A percentile compares a stretch with the other conserved stretches of the same genome.
phyloP scores from a whole-genome alignment of 345 rosid species.

The Bruguiera gymnorhiza region DNA sequence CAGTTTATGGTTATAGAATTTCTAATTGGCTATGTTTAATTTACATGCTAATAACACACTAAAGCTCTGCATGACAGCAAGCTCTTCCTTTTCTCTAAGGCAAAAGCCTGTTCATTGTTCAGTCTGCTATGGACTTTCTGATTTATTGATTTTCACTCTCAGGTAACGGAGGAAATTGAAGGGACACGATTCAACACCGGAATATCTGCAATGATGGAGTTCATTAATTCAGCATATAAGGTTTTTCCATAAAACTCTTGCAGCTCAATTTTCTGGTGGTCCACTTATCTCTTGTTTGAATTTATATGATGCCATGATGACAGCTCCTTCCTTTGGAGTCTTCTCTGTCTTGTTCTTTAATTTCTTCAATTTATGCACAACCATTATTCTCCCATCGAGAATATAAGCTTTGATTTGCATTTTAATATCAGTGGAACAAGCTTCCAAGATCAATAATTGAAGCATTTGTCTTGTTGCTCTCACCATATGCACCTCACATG shows the following conservation, averaged over 20 bases:
- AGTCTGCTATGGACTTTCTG: constrained; percentile 1
- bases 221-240: constrained; percentile 85
- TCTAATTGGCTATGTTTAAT: no score
- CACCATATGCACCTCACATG: constrained; percentile 96
- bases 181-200: constrained; percentile 91
- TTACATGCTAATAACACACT: no score
- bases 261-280: neutral
- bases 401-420: constrained; percentile 2
- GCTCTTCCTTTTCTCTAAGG: no score
- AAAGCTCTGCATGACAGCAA: no score
- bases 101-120: no score
- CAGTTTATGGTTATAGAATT: no score
- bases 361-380: constrained; percentile 3
- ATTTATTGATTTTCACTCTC: constrained; percentile 19
- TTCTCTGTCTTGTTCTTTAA: neutral
- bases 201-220: constrained; percentile 98
- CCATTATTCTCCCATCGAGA: neutral
- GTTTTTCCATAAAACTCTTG: constrained; percentile 25
- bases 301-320: neutral
- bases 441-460: constrained; percentile 65
- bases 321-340: neutral
- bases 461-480: constrained; percentile 68
- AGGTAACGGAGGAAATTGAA: constrained; percentile 91
- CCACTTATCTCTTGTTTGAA: neutral
- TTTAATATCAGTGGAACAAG: constrained; percentile 64